Conservation (phyloP, 2,329 filamentous ascomycete genomes). For the Sporothrix pseudoabietina region DNA sequence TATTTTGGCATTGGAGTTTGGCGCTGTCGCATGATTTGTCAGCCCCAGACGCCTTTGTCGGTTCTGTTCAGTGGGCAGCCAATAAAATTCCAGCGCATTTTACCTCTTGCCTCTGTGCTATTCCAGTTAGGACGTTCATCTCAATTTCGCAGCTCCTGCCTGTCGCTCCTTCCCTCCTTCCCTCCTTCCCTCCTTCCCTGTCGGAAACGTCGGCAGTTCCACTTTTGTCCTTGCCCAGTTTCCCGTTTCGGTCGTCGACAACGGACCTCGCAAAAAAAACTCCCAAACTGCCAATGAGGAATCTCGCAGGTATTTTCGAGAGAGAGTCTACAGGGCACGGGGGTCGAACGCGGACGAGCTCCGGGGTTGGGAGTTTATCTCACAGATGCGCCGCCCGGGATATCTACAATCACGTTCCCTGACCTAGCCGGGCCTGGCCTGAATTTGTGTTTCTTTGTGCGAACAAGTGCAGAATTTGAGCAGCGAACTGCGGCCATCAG, state of each 20-base stretch:
- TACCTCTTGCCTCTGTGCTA: background rate
- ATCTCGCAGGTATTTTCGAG: background rate
- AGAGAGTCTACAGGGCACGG: background rate
- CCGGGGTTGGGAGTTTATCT: background rate
- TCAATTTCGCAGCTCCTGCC: background rate
- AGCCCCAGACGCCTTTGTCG: conserved; percentile 24
- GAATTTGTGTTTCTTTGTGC: background rate
- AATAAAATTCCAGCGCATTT: background rate
- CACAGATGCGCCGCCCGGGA: background rate
- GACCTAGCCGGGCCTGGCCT: background rate
- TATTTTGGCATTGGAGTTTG: background rate
- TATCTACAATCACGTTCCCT: background rate
- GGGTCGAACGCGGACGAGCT: background rate
- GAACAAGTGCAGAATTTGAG: background rate
- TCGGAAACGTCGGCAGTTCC: conserved; percentile 30
- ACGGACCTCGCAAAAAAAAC: background rate
- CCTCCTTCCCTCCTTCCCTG: too few relatives aligned
- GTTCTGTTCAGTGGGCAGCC: background rate
- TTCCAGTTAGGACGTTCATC: background rate
- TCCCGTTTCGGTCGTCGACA: conserved; percentile 2
- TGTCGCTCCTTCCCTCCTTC: background rate
- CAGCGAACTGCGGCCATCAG: background rate
- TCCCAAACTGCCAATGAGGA: background rate
- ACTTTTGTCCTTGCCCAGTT: conserved; percentile 15
- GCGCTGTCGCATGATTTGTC: conserved; percentile 27